Evolutionary conservation across 1,284 basidiomycete species (phyloP).

Genomic region (Cystobasidium sp.): DNA sequence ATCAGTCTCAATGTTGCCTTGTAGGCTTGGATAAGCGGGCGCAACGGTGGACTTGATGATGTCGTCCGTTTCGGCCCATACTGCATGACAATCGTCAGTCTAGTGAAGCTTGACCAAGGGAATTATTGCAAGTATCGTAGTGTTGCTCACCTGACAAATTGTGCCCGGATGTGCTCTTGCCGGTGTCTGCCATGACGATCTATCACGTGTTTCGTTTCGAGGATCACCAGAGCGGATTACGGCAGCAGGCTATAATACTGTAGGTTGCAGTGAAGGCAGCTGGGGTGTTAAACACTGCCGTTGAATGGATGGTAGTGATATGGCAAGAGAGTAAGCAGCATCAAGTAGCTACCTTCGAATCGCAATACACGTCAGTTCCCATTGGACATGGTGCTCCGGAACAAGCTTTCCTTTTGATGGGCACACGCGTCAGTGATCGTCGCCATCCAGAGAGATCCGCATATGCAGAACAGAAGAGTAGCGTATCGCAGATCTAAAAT

Average conservation of each 20-base stretch:
- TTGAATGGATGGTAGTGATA: no score
- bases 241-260: not conserved
- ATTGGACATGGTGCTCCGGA: no score
- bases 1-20: slow-evolving; percentile 19
- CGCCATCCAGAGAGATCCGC: no score
- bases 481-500: no score
- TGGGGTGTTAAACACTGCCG: no score
- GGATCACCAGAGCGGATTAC: not conserved
- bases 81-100: not conserved
- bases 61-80: slow-evolving; percentile 22
- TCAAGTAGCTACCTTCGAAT: no score
- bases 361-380: no score
- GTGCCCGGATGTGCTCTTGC: slow-evolving; percentile 8
- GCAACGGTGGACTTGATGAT: slow-evolving; percentile 17
- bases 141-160: slow-evolving; percentile 2
- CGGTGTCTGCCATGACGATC: slow-evolving; percentile 9
- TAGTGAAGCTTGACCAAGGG: not conserved
- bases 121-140: not conserved
- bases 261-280: no score
- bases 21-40: slow-evolving; percentile 5
- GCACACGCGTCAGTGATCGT: no score
- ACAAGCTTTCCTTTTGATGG: no score
- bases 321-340: no score
- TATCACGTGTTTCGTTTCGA: not conserved
- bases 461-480: no score